Conservation (phyloP, 768 basidiomycete genomes). For the Daedaleopsis nitida region DNA sequence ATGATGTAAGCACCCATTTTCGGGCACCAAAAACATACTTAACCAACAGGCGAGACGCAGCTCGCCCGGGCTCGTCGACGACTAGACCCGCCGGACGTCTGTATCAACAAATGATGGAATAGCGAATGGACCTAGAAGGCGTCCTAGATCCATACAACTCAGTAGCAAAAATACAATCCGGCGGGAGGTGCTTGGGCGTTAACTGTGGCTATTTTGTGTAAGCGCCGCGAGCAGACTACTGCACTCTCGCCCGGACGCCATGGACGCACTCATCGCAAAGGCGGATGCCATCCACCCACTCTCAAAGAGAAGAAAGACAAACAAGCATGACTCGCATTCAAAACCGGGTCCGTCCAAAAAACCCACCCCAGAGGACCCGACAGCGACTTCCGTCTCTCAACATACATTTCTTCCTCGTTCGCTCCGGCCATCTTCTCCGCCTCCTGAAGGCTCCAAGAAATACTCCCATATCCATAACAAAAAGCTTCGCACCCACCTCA, state of each 20-base stretch:
- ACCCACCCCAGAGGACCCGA: slow-evolving; percentile 17
- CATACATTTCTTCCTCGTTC: slow-evolving; percentile 70
- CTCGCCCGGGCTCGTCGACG: not conserved
- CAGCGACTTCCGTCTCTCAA: slow-evolving; percentile 25
- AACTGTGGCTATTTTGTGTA: no score
- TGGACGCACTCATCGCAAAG: slow-evolving; percentile 76
- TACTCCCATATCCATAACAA: slow-evolving; percentile 70
- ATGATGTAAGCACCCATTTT: not conserved
- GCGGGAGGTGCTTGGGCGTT: no score
- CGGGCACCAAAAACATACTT: no score
- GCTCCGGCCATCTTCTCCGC: slow-evolving; percentile 51
- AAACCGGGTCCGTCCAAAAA: slow-evolving; percentile 18
- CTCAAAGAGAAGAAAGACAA: slow-evolving; percentile 34
- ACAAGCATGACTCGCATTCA: slow-evolving; percentile 20
- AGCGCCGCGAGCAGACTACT: no score
- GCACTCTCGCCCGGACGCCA: no score
- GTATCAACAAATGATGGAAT: no score
- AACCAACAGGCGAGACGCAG: not conserved
- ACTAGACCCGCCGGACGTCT: no score
- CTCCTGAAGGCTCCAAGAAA: slow-evolving; percentile 47
- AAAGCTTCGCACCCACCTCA: slow-evolving; percentile 73
- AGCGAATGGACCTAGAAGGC: no score
- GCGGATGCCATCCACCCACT: slow-evolving; percentile 59
- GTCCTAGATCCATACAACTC: no score
- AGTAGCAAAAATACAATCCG: no score